Evolutionary conservation across 306 rosid species (phyloP).

Genomic region (Cucurbita moschata): DNA sequence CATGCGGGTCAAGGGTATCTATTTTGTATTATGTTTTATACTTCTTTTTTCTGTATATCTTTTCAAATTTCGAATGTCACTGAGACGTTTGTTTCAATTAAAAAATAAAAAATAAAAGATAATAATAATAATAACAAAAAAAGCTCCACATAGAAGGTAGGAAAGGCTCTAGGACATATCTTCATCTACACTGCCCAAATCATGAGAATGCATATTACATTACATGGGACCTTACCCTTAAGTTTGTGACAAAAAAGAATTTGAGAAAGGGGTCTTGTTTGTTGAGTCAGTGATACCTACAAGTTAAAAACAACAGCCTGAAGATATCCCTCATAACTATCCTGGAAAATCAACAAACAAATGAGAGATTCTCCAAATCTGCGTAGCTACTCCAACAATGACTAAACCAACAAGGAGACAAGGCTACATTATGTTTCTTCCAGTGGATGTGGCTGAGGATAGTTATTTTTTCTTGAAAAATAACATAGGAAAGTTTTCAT

Average conservation of each 20-base stretch:
- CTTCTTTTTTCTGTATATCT: neutral
- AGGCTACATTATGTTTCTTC: too few species aligned
- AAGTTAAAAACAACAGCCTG: neutral
- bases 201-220: neutral
- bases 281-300: neutral
- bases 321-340: neutral
- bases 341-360: too few species aligned
- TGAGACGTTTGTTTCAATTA: neutral
- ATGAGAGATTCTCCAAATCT: too few species aligned
- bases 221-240: neutral
- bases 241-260: neutral
- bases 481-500: neutral
- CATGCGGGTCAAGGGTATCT: neutral
- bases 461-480: neutral
- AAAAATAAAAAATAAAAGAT: neutral
- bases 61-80: neutral
- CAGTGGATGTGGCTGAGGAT: too few species aligned
- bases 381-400: too few species aligned
- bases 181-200: neutral
- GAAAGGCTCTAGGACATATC: neutral
- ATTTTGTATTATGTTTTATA: neutral
- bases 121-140: neutral
- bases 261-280: neutral
- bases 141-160: neutral
- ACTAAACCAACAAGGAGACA: too few species aligned